Conservation (phyloP, 768 basidiomycete species). For the Lactarius trivialis region DNA sequence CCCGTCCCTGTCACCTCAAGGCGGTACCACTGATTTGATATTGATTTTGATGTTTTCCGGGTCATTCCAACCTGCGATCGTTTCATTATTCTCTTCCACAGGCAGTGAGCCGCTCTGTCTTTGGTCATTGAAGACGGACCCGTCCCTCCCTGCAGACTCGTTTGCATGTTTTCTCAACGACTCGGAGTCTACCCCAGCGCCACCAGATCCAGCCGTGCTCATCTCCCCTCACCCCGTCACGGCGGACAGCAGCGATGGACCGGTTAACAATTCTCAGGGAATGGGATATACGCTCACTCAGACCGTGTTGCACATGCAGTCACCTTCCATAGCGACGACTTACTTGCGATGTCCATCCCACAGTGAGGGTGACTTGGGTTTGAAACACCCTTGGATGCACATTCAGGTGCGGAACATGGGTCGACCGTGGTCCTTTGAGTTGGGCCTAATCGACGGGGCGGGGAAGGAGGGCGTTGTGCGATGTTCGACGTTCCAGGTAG, state of each 20-base stretch:
- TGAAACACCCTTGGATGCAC: conserved; percentile 71
- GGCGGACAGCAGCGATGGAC: conserved; percentile 21
- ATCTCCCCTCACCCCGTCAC: conserved; percentile 37
- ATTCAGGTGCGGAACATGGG: conserved; percentile 65
- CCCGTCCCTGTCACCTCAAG: too few relatives aligned
- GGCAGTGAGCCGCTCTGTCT: conserved; percentile 53
- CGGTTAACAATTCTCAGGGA: conserved; percentile 29
- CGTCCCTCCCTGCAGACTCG: conserved; percentile 51
- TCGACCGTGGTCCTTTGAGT: conserved; percentile 67
- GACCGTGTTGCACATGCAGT: conserved; percentile 74
- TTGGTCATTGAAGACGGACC: conserved; percentile 46
- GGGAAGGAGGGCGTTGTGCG: conserved; percentile 56
- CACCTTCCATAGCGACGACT: conserved; percentile 61
- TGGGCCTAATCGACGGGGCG: conserved; percentile 61
- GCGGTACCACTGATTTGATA: too few relatives aligned
- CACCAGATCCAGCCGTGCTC: conserved; percentile 40
- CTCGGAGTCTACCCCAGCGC: conserved; percentile 41
- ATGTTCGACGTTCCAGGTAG: conserved; percentile 78
- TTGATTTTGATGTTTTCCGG: conserved; percentile 45
- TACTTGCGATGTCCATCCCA: conserved; percentile 57
- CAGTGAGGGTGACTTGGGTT: conserved; percentile 37
- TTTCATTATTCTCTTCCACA: conserved; percentile 76
- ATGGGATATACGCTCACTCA: conserved; percentile 43
- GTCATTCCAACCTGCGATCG: conserved; percentile 50
- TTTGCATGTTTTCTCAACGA: conserved; percentile 61